These are phyloP conservation scores for Saturnispora dispora DNA, from an alignment of 805 yeast genomes.

Conservation along the genomic window DNA sequence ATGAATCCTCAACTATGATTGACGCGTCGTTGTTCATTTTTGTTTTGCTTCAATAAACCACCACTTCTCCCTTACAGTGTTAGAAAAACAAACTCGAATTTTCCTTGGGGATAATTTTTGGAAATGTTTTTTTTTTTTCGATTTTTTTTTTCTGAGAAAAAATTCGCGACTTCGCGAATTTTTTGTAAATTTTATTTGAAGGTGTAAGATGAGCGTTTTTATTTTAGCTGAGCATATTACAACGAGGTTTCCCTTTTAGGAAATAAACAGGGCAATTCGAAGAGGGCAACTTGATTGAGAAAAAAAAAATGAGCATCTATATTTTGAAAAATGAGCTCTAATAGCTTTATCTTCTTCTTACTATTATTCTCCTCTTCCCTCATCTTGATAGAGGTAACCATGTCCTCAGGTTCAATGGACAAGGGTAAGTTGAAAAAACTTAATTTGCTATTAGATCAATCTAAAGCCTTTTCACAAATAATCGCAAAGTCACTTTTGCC, in stretches of 20 bases:
- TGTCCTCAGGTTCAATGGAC: slow-evolving; percentile 5
- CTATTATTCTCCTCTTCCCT: neutral
- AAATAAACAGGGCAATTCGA: neutral
- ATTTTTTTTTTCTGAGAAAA: neutral
- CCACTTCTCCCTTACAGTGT: neutral
- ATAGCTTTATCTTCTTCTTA: neutral
- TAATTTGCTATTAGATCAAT: slow-evolving; percentile 70
- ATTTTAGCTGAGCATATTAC: neutral
- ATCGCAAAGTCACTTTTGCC: slow-evolving; percentile 61
- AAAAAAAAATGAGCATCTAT: neutral
- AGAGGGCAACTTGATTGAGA: no score
- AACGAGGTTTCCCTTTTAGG: neutral
- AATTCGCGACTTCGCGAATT: neutral
- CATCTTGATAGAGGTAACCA: neutral
- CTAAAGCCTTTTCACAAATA: slow-evolving; percentile 80
- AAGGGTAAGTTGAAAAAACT: slow-evolving; percentile 49
- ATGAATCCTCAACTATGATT: slow-evolving; percentile 13
- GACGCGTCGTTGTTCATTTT: slow-evolving; percentile 23
- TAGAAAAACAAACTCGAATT: neutral
- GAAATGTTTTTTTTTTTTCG: neutral
- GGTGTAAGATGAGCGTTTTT: neutral
- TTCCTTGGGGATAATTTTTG: neutral
- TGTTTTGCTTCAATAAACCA: neutral
- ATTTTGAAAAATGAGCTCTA: neutral
- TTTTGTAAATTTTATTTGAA: neutral